Base-by-base conservation (phyloP, 1,284 basidiomycete species). In the Malassezia obtusa region DNA sequence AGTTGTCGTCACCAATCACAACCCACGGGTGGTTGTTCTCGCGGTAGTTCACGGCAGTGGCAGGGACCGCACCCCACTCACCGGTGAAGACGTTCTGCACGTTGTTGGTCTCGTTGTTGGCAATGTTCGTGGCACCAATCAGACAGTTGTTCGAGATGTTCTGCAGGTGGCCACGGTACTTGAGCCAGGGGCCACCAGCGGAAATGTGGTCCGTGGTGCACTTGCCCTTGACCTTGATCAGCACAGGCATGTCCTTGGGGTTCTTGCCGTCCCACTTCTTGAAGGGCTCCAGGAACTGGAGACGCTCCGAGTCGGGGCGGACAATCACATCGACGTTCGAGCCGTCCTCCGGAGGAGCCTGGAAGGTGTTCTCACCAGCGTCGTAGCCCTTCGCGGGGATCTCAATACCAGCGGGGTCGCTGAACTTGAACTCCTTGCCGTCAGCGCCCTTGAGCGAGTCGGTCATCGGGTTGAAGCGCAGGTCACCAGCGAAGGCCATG, bases 181-280 rank as follows among this genome's bases (percentile, higher is more conserved):
- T 95, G 78, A 96, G 82, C 92, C 92, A 98, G 40, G 92, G 92
- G 56, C 92, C 92, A 80, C 90, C 92, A 75, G 89, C 89, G 59
- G 85, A 87, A 76, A 94, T 75, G 71, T 69, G 67, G 62, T 80
- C 79, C 60, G 79, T 80, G 61, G 79, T 96, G 86, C 94, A 99
- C 82, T 99, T 98, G 82, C 94, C 94, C 80, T 85, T 81, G 62
- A 89, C 92, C 83, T 98, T 96, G 82, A 98, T 96, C 71, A 98
- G 80, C 62, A 98, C 80, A 38, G 91, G 91, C 67, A 92, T 82
- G 72, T 89, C 85, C 52, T 81, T 79, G 50, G 89, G 87, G 61
- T 88, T 84, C 83, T 94, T 86, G 61, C 90, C 89, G 76, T 94
- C 82, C 89, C 89, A 98, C 45, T 86, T 79, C 75, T 80, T 75